Evolutionary conservation across 768 basidiomycete species (phyloP).

Genomic region (Hericium rajendrae): DNA sequence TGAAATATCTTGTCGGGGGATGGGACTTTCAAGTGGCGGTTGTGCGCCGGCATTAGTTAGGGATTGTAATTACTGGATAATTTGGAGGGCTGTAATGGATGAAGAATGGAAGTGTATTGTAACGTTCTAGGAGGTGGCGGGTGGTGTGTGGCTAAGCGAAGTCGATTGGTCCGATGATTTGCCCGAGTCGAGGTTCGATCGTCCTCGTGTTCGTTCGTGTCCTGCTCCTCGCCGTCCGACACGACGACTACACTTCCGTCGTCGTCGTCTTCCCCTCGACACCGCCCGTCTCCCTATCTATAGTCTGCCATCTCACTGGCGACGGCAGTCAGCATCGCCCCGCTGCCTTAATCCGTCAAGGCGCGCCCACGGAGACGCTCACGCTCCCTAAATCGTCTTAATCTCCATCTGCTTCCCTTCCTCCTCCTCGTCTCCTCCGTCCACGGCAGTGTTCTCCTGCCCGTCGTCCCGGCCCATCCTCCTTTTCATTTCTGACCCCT

Average conservation of each 20-base stretch:
- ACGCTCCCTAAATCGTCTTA: constrained; percentile 6
- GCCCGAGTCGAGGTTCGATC: neutral
- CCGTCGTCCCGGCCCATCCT: constrained; percentile 4
- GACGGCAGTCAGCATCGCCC: neutral
- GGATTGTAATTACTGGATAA: neutral
- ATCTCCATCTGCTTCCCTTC: constrained; percentile 10
- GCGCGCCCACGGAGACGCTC: constrained; percentile 5
- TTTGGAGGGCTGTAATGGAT: neutral
- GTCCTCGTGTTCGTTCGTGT: neutral
- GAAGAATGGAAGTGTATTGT: neutral
- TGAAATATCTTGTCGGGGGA: constrained; percentile 72
- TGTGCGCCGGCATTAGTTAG: constrained; percentile 60
- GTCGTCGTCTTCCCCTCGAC: neutral
- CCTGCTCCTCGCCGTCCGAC: neutral
- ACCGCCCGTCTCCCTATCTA: neutral
- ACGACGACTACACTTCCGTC: neutral
- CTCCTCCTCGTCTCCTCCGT: neutral
- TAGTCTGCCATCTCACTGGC: neutral
- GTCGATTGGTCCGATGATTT: neutral
- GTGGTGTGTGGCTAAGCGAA: neutral
- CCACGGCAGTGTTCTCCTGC: too few relatives aligned
- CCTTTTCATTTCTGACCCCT: neutral
- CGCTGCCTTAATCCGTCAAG: neutral
- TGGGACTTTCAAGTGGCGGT: constrained; percentile 87
- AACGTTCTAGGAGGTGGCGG: constrained; percentile 5